Conservation (phyloP, 1,284 basidiomycete species). For the Cutaneotrichosporon sp. region DNA sequence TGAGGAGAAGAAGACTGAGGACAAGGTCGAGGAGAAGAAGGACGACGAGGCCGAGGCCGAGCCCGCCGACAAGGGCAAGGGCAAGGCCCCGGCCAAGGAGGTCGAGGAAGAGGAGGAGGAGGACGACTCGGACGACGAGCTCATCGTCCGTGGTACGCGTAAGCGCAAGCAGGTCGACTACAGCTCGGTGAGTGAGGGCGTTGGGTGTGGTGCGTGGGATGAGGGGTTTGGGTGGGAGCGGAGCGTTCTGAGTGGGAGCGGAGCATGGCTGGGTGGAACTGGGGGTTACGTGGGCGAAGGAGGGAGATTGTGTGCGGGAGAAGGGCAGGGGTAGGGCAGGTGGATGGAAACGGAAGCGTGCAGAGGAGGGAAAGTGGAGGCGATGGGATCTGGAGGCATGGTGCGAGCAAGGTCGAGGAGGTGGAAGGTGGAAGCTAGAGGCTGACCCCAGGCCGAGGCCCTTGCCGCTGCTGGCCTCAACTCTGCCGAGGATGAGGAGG, state of each 20-base stretch:
- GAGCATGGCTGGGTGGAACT: neutral
- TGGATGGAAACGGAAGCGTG: neutral
- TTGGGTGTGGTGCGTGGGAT: neutral
- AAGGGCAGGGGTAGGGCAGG: neutral
- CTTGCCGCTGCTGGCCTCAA: conserved; percentile 42
- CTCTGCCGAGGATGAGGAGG: conserved; percentile 25
- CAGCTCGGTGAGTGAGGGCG: conserved; percentile 31
- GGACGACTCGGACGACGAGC: conserved; percentile 33
- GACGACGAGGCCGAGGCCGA: conserved; percentile 17
- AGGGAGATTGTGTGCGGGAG: neutral
- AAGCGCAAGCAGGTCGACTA: conserved; percentile 40
- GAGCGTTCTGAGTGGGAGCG: neutral
- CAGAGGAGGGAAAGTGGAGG: conserved; percentile 1
- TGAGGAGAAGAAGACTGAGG: conserved; percentile 27
- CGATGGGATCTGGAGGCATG: neutral
- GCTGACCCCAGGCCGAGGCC: conserved; percentile 36
- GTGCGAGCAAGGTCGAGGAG: neutral
- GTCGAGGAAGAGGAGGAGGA: conserved; percentile 29
- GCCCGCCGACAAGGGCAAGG: conserved; percentile 36
- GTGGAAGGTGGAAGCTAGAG: neutral
- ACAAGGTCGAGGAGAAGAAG: conserved; percentile 8
- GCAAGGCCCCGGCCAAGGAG: conserved; percentile 26
- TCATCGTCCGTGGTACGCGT: conserved; percentile 36
- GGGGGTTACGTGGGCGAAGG: neutral
- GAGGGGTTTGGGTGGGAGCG: neutral